These are phyloP conservation scores for Massariosphaeria phaeospora DNA, from an alignment of 495 filamentous ascomycete species.

Conservation along the genomic window DNA sequence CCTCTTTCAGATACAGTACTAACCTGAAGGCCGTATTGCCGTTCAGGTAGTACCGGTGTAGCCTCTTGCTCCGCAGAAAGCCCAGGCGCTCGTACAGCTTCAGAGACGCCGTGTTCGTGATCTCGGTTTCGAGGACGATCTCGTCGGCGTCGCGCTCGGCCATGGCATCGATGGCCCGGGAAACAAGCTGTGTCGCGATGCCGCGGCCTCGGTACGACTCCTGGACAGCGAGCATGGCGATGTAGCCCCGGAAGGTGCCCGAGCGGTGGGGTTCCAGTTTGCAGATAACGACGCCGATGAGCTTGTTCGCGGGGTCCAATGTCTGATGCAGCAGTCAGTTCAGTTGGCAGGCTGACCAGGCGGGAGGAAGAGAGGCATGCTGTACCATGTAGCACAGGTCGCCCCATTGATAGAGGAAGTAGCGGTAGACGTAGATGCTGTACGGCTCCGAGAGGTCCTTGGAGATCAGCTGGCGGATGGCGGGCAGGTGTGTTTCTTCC, in stretches of 20 bases:
- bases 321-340: slow-evolving; percentile 47
- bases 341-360: slow-evolving; percentile 21
- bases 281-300: slow-evolving; percentile 89
- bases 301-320: slow-evolving; percentile 51
- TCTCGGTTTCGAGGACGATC: slow-evolving; percentile 95
- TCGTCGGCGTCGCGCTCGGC: slow-evolving; percentile 78
- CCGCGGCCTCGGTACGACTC: slow-evolving; percentile 73
- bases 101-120: slow-evolving; percentile 87
- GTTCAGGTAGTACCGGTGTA: slow-evolving; percentile 95
- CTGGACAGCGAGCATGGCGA: slow-evolving; percentile 92
- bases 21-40: slow-evolving; percentile 91
- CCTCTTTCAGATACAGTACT: slow-evolving; percentile 73
- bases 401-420: slow-evolving; percentile 98
- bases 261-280: slow-evolving; percentile 87
- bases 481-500: slow-evolving; percentile 75
- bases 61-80: slow-evolving; percentile 84
- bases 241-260: slow-evolving; percentile 85
- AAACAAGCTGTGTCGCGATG: slow-evolving; percentile 86
- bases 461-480: slow-evolving; percentile 89
- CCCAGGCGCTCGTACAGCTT: slow-evolving; percentile 90
- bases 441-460: slow-evolving; percentile 98
- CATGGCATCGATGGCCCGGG: slow-evolving; percentile 92
- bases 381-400: slow-evolving; percentile 87
- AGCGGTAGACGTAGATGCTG: slow-evolving; percentile 98
- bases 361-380: background rate